Conservation (phyloP, 352 stramenopile genomes). For the Pythium aquatile region DNA sequence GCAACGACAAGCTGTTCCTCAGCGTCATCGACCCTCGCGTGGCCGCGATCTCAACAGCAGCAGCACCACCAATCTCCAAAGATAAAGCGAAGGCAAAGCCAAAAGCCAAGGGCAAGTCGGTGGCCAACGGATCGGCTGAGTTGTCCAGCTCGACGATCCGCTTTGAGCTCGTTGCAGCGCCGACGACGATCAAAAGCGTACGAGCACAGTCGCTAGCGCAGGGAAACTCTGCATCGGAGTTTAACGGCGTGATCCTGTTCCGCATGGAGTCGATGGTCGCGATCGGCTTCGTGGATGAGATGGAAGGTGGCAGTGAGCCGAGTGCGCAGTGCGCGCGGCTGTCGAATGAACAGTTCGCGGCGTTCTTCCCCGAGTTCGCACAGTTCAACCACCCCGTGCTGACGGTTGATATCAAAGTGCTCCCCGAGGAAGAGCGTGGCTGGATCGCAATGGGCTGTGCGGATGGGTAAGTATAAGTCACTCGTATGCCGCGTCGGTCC, state of each 20-base stretch:
- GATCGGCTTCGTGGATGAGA: conserved; percentile 59
- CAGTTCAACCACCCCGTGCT: conserved; percentile 56
- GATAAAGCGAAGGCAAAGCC: conserved; percentile 3
- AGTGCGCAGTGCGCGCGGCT: conserved; percentile 41
- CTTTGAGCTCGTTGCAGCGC: conserved; percentile 59
- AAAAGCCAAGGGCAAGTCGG: conserved; percentile 12
- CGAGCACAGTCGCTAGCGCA: conserved; percentile 30
- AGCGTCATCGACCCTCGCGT: conserved; percentile 10
- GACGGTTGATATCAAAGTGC: conserved; percentile 39
- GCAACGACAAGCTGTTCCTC: conserved; percentile 25
- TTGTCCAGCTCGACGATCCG: conserved; percentile 24
- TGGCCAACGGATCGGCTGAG: not conserved
- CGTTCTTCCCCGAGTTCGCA: conserved; percentile 70
- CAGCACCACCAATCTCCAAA: not conserved
- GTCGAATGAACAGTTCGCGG: conserved; percentile 56
- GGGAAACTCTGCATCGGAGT: conserved; percentile 22
- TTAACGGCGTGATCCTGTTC: conserved; percentile 67
- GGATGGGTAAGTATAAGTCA: conserved; percentile 44
- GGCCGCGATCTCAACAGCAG: not conserved
- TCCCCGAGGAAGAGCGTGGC: conserved; percentile 28
- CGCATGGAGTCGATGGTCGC: conserved; percentile 51
- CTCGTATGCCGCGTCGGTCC: not conserved
- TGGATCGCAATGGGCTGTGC: conserved; percentile 67
- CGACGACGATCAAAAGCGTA: conserved; percentile 50
- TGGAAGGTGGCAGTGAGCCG: conserved; percentile 4